These are phyloP conservation scores for Urostyla sp. DNA, from an alignment of 73 alveolate genomes.

Conservation along the genomic window DNA sequence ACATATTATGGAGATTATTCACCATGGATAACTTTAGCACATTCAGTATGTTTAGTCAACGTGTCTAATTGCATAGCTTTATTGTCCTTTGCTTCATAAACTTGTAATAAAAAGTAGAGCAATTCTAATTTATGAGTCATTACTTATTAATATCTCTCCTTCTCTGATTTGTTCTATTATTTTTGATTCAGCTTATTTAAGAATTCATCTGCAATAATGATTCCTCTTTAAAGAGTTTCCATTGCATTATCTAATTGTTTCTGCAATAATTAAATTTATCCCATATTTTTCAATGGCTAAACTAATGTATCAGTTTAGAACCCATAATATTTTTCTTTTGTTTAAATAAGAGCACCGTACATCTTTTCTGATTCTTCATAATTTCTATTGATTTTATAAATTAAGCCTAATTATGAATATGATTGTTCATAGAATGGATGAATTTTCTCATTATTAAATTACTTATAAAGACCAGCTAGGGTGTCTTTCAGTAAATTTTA, in stretches of 20 bases:
- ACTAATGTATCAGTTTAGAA: neutral
- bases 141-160: too few species aligned
- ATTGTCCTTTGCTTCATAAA: too few species aligned
- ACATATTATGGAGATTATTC: too few species aligned
- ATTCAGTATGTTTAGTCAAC: too few species aligned
- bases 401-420: neutral
- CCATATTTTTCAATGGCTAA: slow-evolving; percentile 3
- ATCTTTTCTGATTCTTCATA: slow-evolving; percentile 30
- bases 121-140: too few species aligned
- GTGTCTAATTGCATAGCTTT: too few species aligned
- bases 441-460: neutral
- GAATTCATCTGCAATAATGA: neutral
- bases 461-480: neutral
- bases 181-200: too few species aligned
- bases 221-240: slow-evolving; percentile 29
- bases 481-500: neutral
- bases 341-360: slow-evolving; percentile 6
- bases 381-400: slow-evolving; percentile 12
- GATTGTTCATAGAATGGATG: slow-evolving; percentile 47
- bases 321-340: slow-evolving; percentile 34
- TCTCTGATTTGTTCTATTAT: too few species aligned
- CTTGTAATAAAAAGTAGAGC: too few species aligned
- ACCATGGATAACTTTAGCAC: too few species aligned
- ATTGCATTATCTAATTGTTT: neutral
- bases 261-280: neutral